Conservation (phyloP, 2,329 filamentous ascomycete species). For the Zelopaecilomyces penicillatus region DNA sequence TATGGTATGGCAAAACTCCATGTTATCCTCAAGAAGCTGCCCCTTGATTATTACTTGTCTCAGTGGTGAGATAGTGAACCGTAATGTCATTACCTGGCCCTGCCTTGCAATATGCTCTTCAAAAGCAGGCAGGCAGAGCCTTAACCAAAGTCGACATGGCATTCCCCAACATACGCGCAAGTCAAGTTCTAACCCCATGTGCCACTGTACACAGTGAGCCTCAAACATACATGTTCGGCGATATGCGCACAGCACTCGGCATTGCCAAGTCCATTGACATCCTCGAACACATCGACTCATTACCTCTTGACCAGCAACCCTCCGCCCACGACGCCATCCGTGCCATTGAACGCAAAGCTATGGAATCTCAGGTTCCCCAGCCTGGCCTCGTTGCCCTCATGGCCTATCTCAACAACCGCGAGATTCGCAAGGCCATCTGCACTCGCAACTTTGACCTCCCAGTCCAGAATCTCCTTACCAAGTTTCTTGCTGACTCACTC, state of each 20-base stretch:
- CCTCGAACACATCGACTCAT: conserved; percentile 73
- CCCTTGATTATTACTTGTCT: too few species aligned
- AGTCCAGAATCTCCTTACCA: conserved; percentile 64
- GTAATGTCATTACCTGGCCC: too few species aligned
- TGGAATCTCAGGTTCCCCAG: conserved; percentile 72
- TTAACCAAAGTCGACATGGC: too few species aligned
- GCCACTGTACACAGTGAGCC: conserved; percentile 52
- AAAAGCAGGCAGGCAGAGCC: too few species aligned
- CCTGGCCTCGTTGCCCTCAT: conserved; percentile 72
- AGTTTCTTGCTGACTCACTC: conserved; percentile 58
- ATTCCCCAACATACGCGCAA: too few species aligned
- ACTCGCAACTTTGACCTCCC: conserved; percentile 87
- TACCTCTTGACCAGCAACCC: conserved; percentile 53
- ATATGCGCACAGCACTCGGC: conserved; percentile 70
- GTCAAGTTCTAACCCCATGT: too few species aligned
- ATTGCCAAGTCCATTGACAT: conserved; percentile 74
- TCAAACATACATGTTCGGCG: conserved; percentile 89
- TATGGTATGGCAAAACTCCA: conserved; percentile 55
- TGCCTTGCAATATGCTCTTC: too few species aligned
- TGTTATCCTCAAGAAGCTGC: too few species aligned
- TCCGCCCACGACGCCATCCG: conserved; percentile 66
- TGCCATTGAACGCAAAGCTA: conserved; percentile 70
- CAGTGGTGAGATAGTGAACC: too few species aligned
- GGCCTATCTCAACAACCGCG: conserved; percentile 63
- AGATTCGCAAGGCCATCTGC: conserved; percentile 74